These are phyloP conservation scores for Massarina eburnea DNA, from an alignment of 2,329 filamentous ascomycete genomes.

Conservation along the genomic window DNA sequence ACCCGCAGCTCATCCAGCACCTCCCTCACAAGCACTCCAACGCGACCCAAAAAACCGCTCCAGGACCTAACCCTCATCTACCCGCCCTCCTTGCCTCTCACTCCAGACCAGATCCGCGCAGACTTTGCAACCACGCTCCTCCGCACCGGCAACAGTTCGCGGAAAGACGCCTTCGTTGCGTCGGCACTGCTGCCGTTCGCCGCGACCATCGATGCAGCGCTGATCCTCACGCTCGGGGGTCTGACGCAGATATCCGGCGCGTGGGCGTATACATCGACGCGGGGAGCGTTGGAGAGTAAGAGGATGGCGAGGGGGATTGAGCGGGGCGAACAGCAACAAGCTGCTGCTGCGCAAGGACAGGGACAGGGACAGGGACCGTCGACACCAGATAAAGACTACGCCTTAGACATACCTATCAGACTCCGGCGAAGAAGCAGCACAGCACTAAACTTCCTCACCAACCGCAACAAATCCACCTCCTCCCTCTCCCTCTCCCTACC, in stretches of 20 bases:
- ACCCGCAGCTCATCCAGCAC: slow-evolving; percentile 18
- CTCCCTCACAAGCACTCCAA: slow-evolving; percentile 29
- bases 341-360: background rate
- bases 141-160: slow-evolving; percentile 45
- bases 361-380: background rate
- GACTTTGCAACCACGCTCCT: slow-evolving; percentile 48
- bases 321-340: slow-evolving; percentile 3
- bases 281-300: slow-evolving; percentile 46
- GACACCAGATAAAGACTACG: too few species aligned
- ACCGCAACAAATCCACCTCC: background rate
- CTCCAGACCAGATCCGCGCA: slow-evolving; percentile 37
- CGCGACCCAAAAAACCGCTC: slow-evolving; percentile 38
- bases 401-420: too few species aligned
- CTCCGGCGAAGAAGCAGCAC: too few species aligned
- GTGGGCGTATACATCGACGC: slow-evolving; percentile 48
- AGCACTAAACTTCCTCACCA: too few species aligned
- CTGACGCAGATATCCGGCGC: slow-evolving; percentile 39
- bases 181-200: slow-evolving; percentile 46
- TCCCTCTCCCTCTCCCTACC: background rate
- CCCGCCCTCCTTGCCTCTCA: slow-evolving; percentile 33
- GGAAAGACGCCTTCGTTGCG: slow-evolving; percentile 46
- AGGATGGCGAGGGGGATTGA: slow-evolving; percentile 44
- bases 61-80: slow-evolving; percentile 48
- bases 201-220: slow-evolving; percentile 36
- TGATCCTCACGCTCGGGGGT: slow-evolving; percentile 44